Evolutionary conservation across 2,329 filamentous ascomycete genomes (phyloP).

Genomic region (Verticillium klebahnii): DNA sequence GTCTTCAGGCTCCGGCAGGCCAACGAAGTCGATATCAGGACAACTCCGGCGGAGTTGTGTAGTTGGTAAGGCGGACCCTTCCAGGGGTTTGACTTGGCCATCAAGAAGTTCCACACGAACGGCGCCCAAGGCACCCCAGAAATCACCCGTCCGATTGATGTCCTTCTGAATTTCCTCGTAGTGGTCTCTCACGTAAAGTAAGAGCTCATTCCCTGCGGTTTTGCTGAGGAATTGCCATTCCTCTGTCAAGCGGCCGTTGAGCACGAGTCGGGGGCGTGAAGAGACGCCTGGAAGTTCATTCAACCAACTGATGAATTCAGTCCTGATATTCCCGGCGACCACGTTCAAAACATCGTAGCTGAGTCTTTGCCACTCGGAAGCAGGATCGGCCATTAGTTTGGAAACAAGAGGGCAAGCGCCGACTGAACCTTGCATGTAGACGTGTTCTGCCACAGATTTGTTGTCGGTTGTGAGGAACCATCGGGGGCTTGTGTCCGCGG

Average conservation of each 20-base stretch:
- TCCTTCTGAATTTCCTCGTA: not conserved
- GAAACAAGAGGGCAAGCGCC: not conserved
- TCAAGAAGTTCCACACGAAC: not conserved
- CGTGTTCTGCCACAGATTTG: not conserved
- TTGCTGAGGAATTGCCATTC: not conserved
- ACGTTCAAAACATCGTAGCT: too few species aligned
- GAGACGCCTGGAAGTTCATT: not conserved
- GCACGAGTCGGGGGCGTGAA: not conserved
- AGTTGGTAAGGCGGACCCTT: not conserved
- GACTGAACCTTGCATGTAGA: not conserved
- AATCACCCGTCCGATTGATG: not conserved
- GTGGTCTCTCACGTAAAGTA: not conserved
- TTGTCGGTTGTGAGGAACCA: not conserved
- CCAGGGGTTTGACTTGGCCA: not conserved
- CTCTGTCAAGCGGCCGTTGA: not conserved
- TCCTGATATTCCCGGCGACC: conserved; percentile 6
- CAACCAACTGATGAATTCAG: not conserved
- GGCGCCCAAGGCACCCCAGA: not conserved
- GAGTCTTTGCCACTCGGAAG: not conserved
- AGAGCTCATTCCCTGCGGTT: not conserved
- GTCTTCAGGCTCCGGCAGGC: not conserved
- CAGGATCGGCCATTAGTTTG: not conserved
- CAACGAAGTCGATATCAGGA: not conserved
- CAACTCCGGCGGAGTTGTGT: not conserved
- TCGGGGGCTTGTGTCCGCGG: not conserved